phyloP scores from a whole-genome alignment of 805 yeast species.

The Starmerella apis region DNA sequence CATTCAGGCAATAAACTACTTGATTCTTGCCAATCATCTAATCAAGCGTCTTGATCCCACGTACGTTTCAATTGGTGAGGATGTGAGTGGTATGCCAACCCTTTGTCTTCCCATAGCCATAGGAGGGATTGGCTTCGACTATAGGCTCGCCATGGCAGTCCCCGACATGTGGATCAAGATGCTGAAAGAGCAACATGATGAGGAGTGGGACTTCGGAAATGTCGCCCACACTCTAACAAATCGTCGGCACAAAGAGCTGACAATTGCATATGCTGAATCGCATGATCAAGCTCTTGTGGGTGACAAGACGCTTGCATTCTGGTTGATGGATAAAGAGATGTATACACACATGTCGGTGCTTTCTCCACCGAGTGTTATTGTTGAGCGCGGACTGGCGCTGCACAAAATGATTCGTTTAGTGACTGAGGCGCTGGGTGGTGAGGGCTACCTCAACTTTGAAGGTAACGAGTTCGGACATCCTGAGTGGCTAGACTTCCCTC shows the following conservation, averaged over 20 bases:
- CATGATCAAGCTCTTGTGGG: conserved; percentile 98
- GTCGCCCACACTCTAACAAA: conserved; percentile 76
- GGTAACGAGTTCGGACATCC: conserved; percentile 99
- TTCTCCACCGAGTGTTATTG: conserved; percentile 58
- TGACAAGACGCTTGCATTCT: conserved; percentile 89
- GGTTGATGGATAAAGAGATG: conserved; percentile 99
- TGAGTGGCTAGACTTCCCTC: conserved; percentile 96
- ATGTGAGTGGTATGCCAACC: conserved; percentile 96
- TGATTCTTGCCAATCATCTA: conserved; percentile 83
- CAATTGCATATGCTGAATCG: conserved; percentile 86
- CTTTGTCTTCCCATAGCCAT: conserved; percentile 58
- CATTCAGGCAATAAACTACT: conserved; percentile 71
- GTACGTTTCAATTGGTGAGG: conserved; percentile 83
- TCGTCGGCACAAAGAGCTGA: conserved; percentile 76
- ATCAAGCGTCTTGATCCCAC: conserved; percentile 45
- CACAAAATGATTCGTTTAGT: conserved; percentile 84
- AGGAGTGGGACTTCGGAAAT: conserved; percentile 80
- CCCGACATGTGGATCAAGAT: conserved; percentile 99
- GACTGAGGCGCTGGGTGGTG: conserved; percentile 91
- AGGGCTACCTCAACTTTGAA: conserved; percentile 89
- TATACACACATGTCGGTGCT: conserved; percentile 85
- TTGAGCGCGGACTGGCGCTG: conserved; percentile 82
- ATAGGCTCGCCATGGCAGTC: conserved; percentile 89
- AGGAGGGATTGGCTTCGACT: conserved; percentile 93
- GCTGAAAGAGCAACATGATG: conserved; percentile 71